A percentile compares a stretch with the other conserved stretches of the same genome.
phyloP scores from a whole-genome alignment of 164 flowering plant species.

The Litsea cubeba region DNA sequence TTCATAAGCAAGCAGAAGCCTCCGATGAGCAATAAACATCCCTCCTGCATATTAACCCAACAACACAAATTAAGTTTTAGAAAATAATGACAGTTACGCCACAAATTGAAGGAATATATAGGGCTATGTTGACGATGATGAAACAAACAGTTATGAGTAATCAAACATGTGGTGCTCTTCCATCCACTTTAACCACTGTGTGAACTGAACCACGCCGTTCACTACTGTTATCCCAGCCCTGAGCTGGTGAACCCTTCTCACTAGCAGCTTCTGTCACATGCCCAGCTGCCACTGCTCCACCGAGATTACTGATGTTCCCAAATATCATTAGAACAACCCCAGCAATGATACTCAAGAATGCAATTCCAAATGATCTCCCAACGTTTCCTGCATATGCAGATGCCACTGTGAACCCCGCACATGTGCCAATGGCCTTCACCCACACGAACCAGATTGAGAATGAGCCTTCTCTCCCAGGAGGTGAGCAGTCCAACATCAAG shows the following conservation, averaged over 20 bases:
- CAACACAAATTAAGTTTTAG: no score
- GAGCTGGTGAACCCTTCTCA: slow-evolving; percentile 21
- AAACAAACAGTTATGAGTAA: no score
- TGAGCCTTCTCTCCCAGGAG: slow-evolving; percentile 50
- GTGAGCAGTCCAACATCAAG: slow-evolving; percentile 55
- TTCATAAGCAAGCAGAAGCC: no score
- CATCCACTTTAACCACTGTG: neutral
- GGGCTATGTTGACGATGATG: no score
- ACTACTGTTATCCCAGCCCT: slow-evolving; percentile 13
- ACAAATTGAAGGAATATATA: no score
- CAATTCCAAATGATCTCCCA: slow-evolving; percentile 26
- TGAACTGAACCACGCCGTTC: neutral
- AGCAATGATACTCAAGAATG: slow-evolving; percentile 27
- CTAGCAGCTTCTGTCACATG: slow-evolving; percentile 27
- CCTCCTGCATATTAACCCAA: no score
- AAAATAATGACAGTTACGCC: no score
- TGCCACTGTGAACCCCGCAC: slow-evolving; percentile 47
- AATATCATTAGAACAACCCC: slow-evolving; percentile 40
- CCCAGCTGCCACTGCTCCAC: slow-evolving; percentile 61
- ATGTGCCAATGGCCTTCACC: slow-evolving; percentile 39
- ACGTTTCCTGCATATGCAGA: slow-evolving; percentile 29
- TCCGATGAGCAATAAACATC: no score
- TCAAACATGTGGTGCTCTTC: neutral
- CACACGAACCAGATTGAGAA: slow-evolving; percentile 55
- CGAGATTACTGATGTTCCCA: slow-evolving; percentile 47